Conservation (phyloP, 1,284 basidiomycete species). For the Erythrobasidium hasegawianum region DNA sequence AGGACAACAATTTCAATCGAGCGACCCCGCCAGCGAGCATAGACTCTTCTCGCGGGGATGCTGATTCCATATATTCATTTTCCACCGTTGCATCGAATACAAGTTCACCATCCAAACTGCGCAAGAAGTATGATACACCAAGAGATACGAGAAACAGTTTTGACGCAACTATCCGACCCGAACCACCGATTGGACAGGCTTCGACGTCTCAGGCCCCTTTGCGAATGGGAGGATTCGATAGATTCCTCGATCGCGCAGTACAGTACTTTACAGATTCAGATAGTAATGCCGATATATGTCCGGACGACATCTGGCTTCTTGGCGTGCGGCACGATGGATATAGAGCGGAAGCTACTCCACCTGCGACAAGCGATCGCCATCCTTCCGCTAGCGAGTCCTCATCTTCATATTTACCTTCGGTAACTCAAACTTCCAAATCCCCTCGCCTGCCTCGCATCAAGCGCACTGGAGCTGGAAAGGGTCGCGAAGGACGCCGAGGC, state of each 20-base stretch:
- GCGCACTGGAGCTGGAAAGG: too few species aligned
- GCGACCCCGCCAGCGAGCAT: too few species aligned
- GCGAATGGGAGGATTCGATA: slow-evolving; percentile 36
- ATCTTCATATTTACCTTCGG: too few species aligned
- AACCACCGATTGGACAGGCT: too few species aligned
- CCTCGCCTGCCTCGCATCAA: too few species aligned
- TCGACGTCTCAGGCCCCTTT: not conserved
- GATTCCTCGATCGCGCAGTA: slow-evolving; percentile 43
- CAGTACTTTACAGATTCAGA: slow-evolving; percentile 44
- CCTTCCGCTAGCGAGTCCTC: not conserved
- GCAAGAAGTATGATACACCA: too few species aligned
- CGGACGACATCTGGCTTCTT: slow-evolving; percentile 45
- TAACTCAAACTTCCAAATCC: too few species aligned
- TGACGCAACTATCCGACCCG: too few species aligned
- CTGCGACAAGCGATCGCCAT: not conserved
- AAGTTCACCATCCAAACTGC: too few species aligned
- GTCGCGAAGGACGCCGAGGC: not conserved
- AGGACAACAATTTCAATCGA: too few species aligned
- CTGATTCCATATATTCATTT: slow-evolving; percentile 10
- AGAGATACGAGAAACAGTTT: too few species aligned
- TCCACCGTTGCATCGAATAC: slow-evolving; percentile 2
- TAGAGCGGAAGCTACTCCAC: not conserved
- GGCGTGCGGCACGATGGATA: slow-evolving; percentile 40
- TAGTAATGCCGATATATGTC: slow-evolving; percentile 38
- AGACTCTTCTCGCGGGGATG: not conserved